Conservation (phyloP, 2,329 filamentous ascomycete genomes). For the Nemania sp. region DNA sequence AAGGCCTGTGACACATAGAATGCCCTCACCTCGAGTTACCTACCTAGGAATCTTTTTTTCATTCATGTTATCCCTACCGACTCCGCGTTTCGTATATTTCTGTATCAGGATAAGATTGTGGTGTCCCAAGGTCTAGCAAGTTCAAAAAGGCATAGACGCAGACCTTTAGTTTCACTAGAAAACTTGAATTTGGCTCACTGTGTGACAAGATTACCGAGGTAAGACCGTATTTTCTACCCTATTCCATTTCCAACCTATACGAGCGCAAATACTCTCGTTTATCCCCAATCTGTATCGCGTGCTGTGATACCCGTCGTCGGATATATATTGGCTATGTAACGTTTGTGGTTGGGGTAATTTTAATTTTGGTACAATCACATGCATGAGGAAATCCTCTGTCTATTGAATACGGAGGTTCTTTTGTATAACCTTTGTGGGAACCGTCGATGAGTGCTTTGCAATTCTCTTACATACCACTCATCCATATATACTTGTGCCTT, state of each 20-base stretch:
- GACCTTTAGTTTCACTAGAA: neutral
- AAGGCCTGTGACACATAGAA: no score
- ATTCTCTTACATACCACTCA: neutral
- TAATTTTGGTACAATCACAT: neutral
- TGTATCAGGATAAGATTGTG: neutral
- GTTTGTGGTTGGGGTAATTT: neutral
- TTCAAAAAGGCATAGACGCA: no score
- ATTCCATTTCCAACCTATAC: neutral
- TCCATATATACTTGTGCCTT: neutral
- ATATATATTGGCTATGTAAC: neutral
- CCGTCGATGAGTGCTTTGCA: neutral
- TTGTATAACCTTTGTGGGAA: neutral
- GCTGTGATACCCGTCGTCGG: neutral
- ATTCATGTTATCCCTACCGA: neutral
- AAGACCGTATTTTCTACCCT: neutral
- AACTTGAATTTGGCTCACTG: neutral
- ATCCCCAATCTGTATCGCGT: neutral
- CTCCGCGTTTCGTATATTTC: neutral
- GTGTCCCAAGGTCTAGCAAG: neutral
- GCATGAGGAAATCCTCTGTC: neutral
- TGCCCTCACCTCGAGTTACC: no score
- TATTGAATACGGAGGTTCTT: neutral
- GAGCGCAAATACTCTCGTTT: neutral
- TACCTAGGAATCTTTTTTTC: no score
- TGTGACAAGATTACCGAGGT: conserved; percentile 11